These are phyloP conservation scores for Globisporangium nunn DNA, from an alignment of 352 stramenopile species.

Conservation along the genomic window DNA sequence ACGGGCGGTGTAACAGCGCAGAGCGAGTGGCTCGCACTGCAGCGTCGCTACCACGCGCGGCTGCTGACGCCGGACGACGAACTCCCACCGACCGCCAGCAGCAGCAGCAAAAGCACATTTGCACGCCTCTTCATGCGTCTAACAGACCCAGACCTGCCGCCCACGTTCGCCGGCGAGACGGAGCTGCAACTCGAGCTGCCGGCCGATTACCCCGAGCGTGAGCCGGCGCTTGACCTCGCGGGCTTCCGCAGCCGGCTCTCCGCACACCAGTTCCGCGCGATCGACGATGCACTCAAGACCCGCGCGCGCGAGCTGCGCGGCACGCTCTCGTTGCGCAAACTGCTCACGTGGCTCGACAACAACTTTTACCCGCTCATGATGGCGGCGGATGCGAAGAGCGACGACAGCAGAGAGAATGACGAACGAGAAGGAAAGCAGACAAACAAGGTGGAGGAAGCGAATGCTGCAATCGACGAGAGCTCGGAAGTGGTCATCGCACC, in stretches of 20 bases:
- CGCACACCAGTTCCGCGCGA: slow-evolving; percentile 19
- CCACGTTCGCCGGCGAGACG: slow-evolving; percentile 45
- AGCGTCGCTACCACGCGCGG: slow-evolving; percentile 56
- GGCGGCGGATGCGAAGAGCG: not conserved
- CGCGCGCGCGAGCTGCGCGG: slow-evolving; percentile 36
- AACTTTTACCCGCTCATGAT: slow-evolving; percentile 38
- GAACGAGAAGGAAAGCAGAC: slow-evolving; percentile 1
- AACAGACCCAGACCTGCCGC: slow-evolving; percentile 53
- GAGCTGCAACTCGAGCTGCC: slow-evolving; percentile 51
- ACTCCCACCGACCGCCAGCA: slow-evolving; percentile 5
- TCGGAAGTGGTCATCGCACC: not conserved
- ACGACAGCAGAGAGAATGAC: too few relatives aligned
- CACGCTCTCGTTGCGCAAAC: slow-evolving; percentile 47
- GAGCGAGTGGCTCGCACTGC: slow-evolving; percentile 60
- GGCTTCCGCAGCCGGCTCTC: slow-evolving; percentile 46
- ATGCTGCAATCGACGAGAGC: not conserved
- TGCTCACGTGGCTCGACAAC: slow-evolving; percentile 84
- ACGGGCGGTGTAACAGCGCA: slow-evolving; percentile 4
- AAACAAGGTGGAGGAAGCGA: not conserved
- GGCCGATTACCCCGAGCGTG: slow-evolving; percentile 35
- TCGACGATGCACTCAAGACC: slow-evolving; percentile 30
- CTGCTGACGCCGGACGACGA: slow-evolving; percentile 12
- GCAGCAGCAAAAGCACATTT: slow-evolving; percentile 3
- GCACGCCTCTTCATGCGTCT: slow-evolving; percentile 48
- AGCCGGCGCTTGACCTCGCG: slow-evolving; percentile 39